A percentile compares a stretch with the other conserved stretches of the same genome.
Evolutionary conservation across 2,329 filamentous ascomycete species (phyloP).

Genomic region (Colletotrichum ledebouriae): DNA sequence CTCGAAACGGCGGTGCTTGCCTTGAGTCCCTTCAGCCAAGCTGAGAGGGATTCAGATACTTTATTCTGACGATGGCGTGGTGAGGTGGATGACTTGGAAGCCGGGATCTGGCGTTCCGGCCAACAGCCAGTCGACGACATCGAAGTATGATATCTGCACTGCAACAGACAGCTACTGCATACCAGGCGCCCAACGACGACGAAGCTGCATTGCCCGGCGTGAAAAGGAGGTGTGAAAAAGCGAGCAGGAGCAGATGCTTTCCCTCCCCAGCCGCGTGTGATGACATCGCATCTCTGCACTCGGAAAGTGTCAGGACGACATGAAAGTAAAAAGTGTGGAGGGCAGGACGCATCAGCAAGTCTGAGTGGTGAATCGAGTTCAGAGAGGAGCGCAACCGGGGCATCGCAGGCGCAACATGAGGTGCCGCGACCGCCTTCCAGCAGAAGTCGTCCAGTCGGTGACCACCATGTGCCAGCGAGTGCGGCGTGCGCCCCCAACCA

Average conservation of each 20-base stretch:
- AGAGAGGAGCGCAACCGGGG: slow-evolving; percentile 17
- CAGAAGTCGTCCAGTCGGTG: neutral
- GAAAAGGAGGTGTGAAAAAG: neutral
- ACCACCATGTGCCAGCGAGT: neutral
- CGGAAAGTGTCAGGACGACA: slow-evolving; percentile 29
- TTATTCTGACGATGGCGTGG: slow-evolving; percentile 25
- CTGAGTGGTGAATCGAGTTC: slow-evolving; percentile 18
- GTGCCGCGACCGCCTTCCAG: slow-evolving; percentile 18
- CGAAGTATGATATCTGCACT: neutral
- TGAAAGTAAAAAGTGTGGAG: slow-evolving; percentile 41
- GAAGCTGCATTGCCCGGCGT: neutral
- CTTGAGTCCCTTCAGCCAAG: slow-evolving; percentile 20
- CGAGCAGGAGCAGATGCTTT: neutral
- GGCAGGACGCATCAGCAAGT: neutral
- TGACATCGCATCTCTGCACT: slow-evolving; percentile 31
- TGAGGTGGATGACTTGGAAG: slow-evolving; percentile 8
- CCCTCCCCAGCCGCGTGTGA: slow-evolving; percentile 15
- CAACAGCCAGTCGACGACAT: slow-evolving; percentile 1
- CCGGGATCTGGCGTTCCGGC: slow-evolving; percentile 11
- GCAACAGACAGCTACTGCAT: neutral
- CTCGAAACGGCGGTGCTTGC: slow-evolving; percentile 34
- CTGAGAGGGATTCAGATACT: slow-evolving; percentile 25
- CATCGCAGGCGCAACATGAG: slow-evolving; percentile 16
- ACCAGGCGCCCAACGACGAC: neutral
- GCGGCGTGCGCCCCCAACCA: neutral